A percentile compares a stretch with the other conserved stretches of the same genome.
These are phyloP conservation scores for Talaromyces piceae DNA, from an alignment of 2,329 filamentous ascomycete genomes.

Conservation along the genomic window DNA sequence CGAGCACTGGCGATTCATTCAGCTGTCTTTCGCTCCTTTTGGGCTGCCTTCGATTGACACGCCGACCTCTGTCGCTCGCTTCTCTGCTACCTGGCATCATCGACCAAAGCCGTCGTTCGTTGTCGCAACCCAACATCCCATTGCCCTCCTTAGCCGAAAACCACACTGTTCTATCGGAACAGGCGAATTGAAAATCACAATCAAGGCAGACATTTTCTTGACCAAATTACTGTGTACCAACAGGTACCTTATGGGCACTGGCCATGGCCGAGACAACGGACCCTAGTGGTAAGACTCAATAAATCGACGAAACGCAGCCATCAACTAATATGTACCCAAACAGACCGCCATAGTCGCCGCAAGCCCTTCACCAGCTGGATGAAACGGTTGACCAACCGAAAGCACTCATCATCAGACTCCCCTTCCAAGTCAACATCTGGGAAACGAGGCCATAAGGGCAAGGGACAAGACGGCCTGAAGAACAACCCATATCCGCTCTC, in stretches of 20 bases:
- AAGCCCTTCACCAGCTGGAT: slow-evolving; percentile 90
- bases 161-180: no score
- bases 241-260: not conserved
- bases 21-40: not conserved
- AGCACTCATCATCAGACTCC: slow-evolving; percentile 59
- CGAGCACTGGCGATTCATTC: no score
- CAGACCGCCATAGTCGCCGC: slow-evolving; percentile 67
- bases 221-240: not conserved
- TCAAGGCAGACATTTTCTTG: not conserved
- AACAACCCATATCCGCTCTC: slow-evolving; percentile 89
- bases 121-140: not conserved
- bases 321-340: slow-evolving; percentile 1
- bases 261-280: slow-evolving; percentile 2
- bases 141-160: not conserved
- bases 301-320: not conserved
- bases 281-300: not conserved
- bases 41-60: not conserved
- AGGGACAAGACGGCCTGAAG: slow-evolving; percentile 52
- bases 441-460: slow-evolving; percentile 21
- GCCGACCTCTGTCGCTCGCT: not conserved
- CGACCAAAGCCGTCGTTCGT: not conserved
- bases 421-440: slow-evolving; percentile 26
- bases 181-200: not conserved
- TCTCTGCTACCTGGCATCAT: not conserved
- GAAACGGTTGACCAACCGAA: slow-evolving; percentile 85